These are phyloP conservation scores for Uronychia binucleata DNA, from an alignment of 73 alveolate species.

Conservation along the genomic window DNA sequence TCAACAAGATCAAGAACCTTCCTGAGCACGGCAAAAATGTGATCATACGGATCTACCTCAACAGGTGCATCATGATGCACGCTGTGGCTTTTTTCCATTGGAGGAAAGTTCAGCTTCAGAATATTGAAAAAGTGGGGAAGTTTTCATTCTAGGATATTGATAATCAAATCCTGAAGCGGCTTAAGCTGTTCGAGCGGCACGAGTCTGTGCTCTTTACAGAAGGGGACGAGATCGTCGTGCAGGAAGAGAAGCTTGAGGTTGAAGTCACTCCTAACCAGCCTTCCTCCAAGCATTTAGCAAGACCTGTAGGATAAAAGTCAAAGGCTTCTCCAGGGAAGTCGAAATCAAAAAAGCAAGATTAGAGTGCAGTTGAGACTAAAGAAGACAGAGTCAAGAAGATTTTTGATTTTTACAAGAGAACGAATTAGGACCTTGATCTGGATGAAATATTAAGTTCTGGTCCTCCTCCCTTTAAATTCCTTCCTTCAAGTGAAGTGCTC, in stretches of 20 bases:
- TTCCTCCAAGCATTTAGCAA: neutral
- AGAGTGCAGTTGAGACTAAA: neutral
- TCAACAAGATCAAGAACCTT: neutral
- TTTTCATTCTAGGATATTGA: no score
- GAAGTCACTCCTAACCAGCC: neutral
- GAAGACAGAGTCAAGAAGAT: neutral
- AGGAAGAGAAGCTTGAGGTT: neutral
- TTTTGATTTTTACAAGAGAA: no score
- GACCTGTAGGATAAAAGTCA: neutral
- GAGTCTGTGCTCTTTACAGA: neutral
- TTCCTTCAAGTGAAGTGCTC: no score
- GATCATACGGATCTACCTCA: neutral
- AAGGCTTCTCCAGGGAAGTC: neutral
- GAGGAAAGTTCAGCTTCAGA: neutral
- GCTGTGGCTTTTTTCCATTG: neutral
- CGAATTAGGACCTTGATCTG: no score
- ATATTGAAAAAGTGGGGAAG: no score
- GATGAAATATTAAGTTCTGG: no score
- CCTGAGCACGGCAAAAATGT: neutral
- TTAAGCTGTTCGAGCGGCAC: neutral
- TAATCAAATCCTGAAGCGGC: neutral
- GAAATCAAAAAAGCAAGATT: neutral
- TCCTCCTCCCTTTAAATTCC: no score
- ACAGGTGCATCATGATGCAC: neutral
- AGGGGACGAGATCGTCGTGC: neutral